Conservation (phyloP, 2,329 filamentous ascomycete genomes). For the Cordyceps tenuipes region DNA sequence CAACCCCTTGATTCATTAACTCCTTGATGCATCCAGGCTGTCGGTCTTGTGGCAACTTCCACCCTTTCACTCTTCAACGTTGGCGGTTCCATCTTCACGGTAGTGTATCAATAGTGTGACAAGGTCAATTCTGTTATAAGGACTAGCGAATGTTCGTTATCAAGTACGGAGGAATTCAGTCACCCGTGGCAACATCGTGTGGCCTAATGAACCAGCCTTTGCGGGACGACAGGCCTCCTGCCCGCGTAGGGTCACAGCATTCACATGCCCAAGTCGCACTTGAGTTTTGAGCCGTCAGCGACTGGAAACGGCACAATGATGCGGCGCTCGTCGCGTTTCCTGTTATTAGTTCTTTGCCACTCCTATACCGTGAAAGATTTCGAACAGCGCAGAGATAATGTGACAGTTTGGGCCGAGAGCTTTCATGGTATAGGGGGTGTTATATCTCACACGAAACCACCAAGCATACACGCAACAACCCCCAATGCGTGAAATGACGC, state of each 20-base stretch:
- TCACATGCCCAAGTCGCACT: too few species aligned
- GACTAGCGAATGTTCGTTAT: background rate
- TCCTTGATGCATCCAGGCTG: background rate
- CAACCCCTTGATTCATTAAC: background rate
- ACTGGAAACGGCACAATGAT: too few species aligned
- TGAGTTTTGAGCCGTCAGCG: too few species aligned
- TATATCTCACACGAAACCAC: slow-evolving; percentile 4
- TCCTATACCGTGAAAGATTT: background rate
- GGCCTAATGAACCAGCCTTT: background rate
- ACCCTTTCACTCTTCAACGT: background rate
- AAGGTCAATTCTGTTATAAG: background rate
- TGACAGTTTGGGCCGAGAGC: background rate
- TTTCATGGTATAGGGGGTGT: background rate
- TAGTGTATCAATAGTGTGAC: background rate
- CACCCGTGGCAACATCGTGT: background rate
- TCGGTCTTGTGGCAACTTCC: background rate
- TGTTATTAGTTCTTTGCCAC: too few species aligned
- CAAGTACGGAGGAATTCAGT: background rate
- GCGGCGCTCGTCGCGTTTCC: too few species aligned
- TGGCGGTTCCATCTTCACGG: background rate
- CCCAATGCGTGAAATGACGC: background rate
- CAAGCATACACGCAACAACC: background rate
- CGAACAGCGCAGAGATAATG: background rate
- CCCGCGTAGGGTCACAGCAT: too few species aligned
- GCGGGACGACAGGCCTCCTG: too few species aligned